These are phyloP conservation scores for Aphanomyces euteiches DNA, from an alignment of 352 stramenopile genomes.

Conservation along the genomic window DNA sequence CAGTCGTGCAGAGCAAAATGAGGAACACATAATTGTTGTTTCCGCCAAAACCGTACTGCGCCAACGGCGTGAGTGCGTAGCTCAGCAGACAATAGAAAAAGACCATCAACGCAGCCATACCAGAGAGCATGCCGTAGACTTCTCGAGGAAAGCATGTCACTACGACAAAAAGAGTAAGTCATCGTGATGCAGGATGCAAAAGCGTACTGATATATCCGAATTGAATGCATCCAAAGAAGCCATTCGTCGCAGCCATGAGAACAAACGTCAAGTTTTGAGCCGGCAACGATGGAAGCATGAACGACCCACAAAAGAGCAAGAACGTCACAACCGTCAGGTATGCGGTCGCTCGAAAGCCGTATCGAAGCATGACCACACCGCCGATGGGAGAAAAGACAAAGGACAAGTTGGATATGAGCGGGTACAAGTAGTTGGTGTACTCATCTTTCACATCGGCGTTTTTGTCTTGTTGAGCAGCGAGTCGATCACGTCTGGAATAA, in stretches of 20 bases:
- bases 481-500: conserved; percentile 28
- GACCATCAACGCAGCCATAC: conserved; percentile 5
- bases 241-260: conserved; percentile 1
- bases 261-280: conserved; percentile 3
- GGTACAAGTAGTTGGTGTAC: conserved; percentile 30
- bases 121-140: conserved; percentile 22
- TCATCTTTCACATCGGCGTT: conserved; percentile 24
- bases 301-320: conserved; percentile 14
- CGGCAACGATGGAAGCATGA: conserved; percentile 13
- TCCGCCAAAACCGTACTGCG: conserved; percentile 17
- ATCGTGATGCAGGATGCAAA: background rate
- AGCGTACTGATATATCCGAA: conserved; percentile 28
- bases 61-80: conserved; percentile 18
- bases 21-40: conserved; percentile 27
- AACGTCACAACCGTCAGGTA: conserved; percentile 5
- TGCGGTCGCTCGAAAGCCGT: conserved; percentile 3
- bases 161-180: conserved; percentile 2
- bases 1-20: conserved; percentile 1
- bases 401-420: conserved; percentile 21
- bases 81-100: conserved; percentile 21
- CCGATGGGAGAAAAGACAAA: conserved; percentile 18
- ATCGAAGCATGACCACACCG: conserved; percentile 5
- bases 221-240: conserved; percentile 9
- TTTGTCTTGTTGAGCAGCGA: background rate
- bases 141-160: conserved; percentile 24